phyloP scores from a whole-genome alignment of 495 filamentous ascomycete species.

The Daldinia bambusicola region DNA sequence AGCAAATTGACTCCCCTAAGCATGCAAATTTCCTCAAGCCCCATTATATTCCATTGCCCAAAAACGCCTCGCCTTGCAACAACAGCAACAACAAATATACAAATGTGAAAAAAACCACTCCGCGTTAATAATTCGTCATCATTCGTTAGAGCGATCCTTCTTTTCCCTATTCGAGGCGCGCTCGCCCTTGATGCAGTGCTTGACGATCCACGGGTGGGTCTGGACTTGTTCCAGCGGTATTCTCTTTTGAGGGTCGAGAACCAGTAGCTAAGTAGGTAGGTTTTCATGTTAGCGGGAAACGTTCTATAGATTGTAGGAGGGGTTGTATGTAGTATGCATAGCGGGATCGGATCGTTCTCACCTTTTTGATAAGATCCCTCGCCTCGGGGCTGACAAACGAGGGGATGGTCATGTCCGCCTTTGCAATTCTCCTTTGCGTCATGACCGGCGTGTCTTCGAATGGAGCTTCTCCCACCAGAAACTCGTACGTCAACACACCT shows the following conservation, averaged over 20 bases:
- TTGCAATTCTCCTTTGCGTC: conserved; percentile 89
- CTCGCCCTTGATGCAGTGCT: conserved; percentile 89
- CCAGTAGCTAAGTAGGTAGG: conserved; percentile 78
- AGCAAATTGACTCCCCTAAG: conserved; percentile 13
- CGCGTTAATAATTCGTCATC: conserved; percentile 23
- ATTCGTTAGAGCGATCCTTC: conserved; percentile 46
- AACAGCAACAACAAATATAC: conserved; percentile 22
- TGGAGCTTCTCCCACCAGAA: conserved; percentile 92
- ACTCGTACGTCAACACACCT: conserved; percentile 96
- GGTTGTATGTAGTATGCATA: not conserved
- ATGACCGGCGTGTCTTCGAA: conserved; percentile 96
- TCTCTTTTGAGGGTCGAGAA: conserved; percentile 93
- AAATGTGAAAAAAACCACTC: conserved; percentile 25
- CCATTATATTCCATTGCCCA: conserved; percentile 26
- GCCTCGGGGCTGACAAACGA: conserved; percentile 91
- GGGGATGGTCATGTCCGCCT: conserved; percentile 92
- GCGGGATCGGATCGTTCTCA: conserved; percentile 52
- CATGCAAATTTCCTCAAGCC: conserved; percentile 36
- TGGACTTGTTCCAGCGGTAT: conserved; percentile 90
- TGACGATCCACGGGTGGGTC: conserved; percentile 95
- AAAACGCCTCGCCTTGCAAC: conserved; percentile 34
- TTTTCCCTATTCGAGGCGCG: conserved; percentile 63
- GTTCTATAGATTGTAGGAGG: not conserved
- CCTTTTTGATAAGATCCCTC: conserved; percentile 89
- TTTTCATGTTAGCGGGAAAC: conserved; percentile 26